Conservation (phyloP, 768 basidiomycete species). For the Jaapia argillacea region DNA sequence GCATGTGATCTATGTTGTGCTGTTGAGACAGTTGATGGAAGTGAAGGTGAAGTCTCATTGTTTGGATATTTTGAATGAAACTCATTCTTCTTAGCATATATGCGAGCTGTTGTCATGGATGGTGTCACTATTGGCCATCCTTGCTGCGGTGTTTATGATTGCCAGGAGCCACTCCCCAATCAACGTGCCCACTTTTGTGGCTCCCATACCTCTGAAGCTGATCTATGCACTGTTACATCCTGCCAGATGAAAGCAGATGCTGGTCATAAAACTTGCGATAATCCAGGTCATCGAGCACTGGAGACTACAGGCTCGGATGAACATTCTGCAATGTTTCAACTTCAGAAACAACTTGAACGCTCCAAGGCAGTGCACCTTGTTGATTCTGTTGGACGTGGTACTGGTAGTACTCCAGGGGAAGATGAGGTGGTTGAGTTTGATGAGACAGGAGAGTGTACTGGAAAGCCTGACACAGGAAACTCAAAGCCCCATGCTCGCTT, state of each 20-base stretch:
- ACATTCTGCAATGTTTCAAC: conserved; percentile 19
- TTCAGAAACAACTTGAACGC: conserved; percentile 15
- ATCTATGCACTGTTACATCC: conserved; percentile 6
- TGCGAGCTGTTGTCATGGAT: conserved; percentile 17
- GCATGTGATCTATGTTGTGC: neutral
- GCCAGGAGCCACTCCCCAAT: conserved; percentile 10
- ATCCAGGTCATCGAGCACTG: conserved; percentile 12
- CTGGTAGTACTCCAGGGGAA: conserved; percentile 9
- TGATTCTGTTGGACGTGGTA: too few relatives aligned
- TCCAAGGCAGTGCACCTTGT: conserved; percentile 6
- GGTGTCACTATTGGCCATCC: conserved; percentile 23
- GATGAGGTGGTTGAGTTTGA: conserved; percentile 9
- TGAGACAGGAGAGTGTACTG: conserved; percentile 9
- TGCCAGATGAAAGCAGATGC: neutral
- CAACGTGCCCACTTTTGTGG: conserved; percentile 11
- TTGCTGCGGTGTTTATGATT: conserved; percentile 20
- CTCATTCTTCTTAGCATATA: too few relatives aligned
- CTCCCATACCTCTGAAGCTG: conserved; percentile 10
- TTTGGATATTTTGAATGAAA: too few relatives aligned
- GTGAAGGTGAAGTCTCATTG: too few relatives aligned
- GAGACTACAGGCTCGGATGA: conserved; percentile 11
- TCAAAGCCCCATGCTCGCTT: conserved; percentile 16
- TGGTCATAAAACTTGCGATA: conserved; percentile 12
- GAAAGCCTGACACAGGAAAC: conserved; percentile 16
- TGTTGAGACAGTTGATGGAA: too few relatives aligned